Evolutionary conservation across 2,329 filamentous ascomycete species (phyloP).

Genomic region (Teratosphaeria nubilosa): DNA sequence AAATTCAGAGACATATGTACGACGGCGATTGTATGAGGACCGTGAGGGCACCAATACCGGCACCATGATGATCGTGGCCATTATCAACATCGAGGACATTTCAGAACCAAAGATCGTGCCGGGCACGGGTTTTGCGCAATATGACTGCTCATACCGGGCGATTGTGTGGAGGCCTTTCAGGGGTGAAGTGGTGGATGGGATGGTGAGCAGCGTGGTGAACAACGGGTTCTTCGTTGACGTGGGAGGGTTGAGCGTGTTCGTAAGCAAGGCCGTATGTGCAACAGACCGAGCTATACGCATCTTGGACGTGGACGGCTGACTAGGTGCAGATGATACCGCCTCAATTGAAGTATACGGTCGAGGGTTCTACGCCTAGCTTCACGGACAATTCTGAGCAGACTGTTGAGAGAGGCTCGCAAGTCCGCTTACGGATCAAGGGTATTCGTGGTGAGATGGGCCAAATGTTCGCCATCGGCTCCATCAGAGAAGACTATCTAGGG

Average conservation of each 20-base stretch:
- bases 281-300: not conserved
- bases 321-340: slow-evolving; percentile 68
- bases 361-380: slow-evolving; percentile 92
- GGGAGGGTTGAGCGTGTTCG: slow-evolving; percentile 67
- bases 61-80: slow-evolving; percentile 94
- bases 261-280: slow-evolving; percentile 67
- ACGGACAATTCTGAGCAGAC: slow-evolving; percentile 90
- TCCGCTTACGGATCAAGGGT: slow-evolving; percentile 90
- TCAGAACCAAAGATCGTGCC: slow-evolving; percentile 79
- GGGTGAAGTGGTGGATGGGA: slow-evolving; percentile 93
- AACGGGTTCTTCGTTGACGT: slow-evolving; percentile 85
- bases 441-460: slow-evolving; percentile 85
- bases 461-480: slow-evolving; percentile 95
- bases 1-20: slow-evolving; percentile 85
- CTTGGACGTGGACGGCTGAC: not conserved
- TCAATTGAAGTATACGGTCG: slow-evolving; percentile 89
- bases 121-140: slow-evolving; percentile 83
- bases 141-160: slow-evolving; percentile 87
- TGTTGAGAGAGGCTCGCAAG: slow-evolving; percentile 86
- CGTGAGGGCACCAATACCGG: slow-evolving; percentile 93
- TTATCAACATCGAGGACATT: slow-evolving; percentile 93
- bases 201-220: slow-evolving; percentile 82
- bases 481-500: slow-evolving; percentile 58
- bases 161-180: slow-evolving; percentile 98
- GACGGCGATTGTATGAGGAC: slow-evolving; percentile 78